These are phyloP conservation scores for Batkoa obscura DNA, from an alignment of 371 early-diverging fungal genomes.

Conservation along the genomic window DNA sequence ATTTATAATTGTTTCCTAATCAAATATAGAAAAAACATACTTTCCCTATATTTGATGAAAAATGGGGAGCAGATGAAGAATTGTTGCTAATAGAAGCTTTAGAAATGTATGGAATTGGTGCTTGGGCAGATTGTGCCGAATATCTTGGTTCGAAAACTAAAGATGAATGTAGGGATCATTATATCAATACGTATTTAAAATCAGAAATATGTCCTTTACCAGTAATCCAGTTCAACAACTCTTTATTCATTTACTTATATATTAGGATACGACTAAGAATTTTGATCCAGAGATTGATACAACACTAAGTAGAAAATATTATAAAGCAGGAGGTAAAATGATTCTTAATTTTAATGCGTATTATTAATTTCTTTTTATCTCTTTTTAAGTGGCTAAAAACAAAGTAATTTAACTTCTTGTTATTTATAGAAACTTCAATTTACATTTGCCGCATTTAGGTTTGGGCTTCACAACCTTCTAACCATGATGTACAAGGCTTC, in stretches of 20 bases:
- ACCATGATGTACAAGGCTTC: constrained; percentile 91
- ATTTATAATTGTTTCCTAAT: no score
- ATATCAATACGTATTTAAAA: constrained; percentile 61
- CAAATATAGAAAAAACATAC: constrained; percentile 46
- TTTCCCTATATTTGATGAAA: constrained; percentile 64
- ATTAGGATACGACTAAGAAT: neutral
- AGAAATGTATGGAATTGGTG: constrained; percentile 87
- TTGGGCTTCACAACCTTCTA: constrained; percentile 43
- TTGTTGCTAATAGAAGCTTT: constrained; percentile 82
- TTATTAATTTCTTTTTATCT: no score
- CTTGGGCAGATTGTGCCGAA: constrained; percentile 89
- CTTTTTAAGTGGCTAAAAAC: no score
- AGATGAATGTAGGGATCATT: constrained; percentile 82
- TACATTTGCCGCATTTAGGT: neutral
- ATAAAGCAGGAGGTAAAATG: neutral
- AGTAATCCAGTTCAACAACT: constrained; percentile 13
- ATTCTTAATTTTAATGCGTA: no score
- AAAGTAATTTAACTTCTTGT: no score
- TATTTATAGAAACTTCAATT: no score
- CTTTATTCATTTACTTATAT: neutral
- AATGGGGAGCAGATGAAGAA: constrained; percentile 98
- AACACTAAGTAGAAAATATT: neutral
- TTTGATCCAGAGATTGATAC: constrained; percentile 3
- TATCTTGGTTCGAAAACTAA: constrained; percentile 84
- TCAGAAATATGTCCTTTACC: constrained; percentile 64